Conservation (phyloP, 2,329 filamentous ascomycete genomes). For the Pseudophaeomoniella oleicola region DNA sequence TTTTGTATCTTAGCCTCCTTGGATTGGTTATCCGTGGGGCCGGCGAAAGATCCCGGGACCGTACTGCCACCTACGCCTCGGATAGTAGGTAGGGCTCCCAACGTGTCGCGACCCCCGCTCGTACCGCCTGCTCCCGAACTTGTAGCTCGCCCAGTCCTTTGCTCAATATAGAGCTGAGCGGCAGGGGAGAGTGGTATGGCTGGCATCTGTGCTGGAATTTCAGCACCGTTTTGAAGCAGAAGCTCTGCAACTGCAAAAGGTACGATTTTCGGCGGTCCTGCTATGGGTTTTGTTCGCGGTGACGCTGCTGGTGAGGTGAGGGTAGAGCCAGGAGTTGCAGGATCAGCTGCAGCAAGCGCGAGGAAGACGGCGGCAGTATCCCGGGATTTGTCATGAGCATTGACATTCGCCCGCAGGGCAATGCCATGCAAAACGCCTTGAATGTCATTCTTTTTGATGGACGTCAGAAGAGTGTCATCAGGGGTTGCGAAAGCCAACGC, state of each 20-base stretch:
- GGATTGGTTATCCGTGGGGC: constrained; percentile 29
- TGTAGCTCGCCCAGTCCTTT: constrained; percentile 40
- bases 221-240: constrained; percentile 82
- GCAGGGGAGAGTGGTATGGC: constrained; percentile 71
- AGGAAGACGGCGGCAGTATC: constrained; percentile 82
- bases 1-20: constrained; percentile 60
- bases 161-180: constrained; percentile 72
- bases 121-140: constrained; percentile 24
- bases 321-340: constrained; percentile 52
- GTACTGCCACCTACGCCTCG: constrained; percentile 17
- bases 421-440: constrained; percentile 84
- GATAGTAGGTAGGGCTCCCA: constrained; percentile 47
- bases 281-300: constrained; percentile 8
- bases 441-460: constrained; percentile 92
- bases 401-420: constrained; percentile 74
- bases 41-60: constrained; percentile 15
- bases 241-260: constrained; percentile 79
- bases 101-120: constrained; percentile 34
- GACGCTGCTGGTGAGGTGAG: constrained; percentile 22
- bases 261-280: constrained; percentile 23
- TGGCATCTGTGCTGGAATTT: constrained; percentile 61
- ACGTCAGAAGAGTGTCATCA: constrained; percentile 79
- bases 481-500: constrained; percentile 62
- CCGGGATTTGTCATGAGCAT: constrained; percentile 69
- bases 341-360: constrained; percentile 82